A percentile compares a stretch with the other conserved stretches of the same genome.
phyloP scores from a whole-genome alignment of 23 red algal species.

The Agarophyton chilense region DNA sequence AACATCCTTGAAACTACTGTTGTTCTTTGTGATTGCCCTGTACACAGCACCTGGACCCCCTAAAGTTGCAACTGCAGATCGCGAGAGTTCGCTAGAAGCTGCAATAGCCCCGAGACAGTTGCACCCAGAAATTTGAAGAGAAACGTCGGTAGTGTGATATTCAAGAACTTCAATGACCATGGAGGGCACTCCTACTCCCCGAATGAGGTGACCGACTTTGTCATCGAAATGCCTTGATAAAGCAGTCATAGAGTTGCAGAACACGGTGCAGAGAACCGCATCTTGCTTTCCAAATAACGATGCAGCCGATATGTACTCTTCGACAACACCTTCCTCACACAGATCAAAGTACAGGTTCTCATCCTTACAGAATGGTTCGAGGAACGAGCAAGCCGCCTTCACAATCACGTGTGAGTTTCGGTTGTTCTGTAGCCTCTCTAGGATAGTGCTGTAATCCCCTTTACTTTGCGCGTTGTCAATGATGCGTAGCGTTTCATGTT shows the following conservation, averaged over 20 bases:
- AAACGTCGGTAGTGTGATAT: conserved; percentile 34
- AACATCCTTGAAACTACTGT: conserved; percentile 51
- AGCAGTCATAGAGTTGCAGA: conserved; percentile 46
- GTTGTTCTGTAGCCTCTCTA: conserved; percentile 28
- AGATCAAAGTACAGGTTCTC: conserved; percentile 52
- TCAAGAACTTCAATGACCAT: conserved; percentile 50
- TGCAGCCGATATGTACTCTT: conserved; percentile 49
- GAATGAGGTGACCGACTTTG: conserved; percentile 55
- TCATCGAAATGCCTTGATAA: conserved; percentile 48
- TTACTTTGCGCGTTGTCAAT: conserved; percentile 22
- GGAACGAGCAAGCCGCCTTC: conserved; percentile 1
- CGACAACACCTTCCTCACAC: conserved; percentile 62
- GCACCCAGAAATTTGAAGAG: conserved; percentile 40
- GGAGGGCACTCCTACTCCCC: conserved; percentile 46
- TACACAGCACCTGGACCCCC: conserved; percentile 58
- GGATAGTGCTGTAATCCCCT: conserved; percentile 16
- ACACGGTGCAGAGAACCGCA: conserved; percentile 24
- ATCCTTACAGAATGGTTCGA: conserved; percentile 17
- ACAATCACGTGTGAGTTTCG: conserved; percentile 15
- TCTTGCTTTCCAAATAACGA: conserved; percentile 29
- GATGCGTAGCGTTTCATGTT: conserved; percentile 17
- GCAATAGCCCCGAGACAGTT: conserved; percentile 44
- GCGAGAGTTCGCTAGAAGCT: conserved; percentile 51
- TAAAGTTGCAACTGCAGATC: conserved; percentile 58
- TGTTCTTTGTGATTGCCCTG: conserved; percentile 58